These are phyloP conservation scores for Phanerodontia chrysosporium DNA, from an alignment of 768 basidiomycete species.

Conservation along the genomic window DNA sequence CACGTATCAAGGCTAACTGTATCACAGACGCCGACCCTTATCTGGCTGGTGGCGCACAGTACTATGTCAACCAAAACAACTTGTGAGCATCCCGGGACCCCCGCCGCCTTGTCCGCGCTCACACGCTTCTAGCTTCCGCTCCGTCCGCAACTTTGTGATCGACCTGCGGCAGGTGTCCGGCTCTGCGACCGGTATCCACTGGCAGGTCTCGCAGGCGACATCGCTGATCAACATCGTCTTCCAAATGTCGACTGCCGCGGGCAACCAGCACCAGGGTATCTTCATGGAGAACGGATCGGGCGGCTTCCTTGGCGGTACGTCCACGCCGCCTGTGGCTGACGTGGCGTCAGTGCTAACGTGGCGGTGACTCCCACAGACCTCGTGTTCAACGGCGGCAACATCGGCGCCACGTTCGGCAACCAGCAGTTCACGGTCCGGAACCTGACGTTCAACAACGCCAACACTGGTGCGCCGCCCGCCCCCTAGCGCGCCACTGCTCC, in stretches of 20 bases:
- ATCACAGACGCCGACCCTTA: conserved; percentile 22
- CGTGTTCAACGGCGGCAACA: conserved; percentile 42
- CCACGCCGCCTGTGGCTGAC: neutral
- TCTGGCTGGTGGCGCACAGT: conserved; percentile 56
- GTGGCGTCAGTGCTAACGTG: neutral
- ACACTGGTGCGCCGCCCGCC: conserved; percentile 30
- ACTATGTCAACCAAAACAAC: conserved; percentile 56
- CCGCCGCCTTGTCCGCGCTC: neutral
- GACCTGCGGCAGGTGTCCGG: conserved; percentile 49
- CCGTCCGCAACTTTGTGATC: conserved; percentile 71
- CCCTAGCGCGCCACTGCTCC: no score
- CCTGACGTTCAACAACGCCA: conserved; percentile 47
- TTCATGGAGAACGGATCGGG: conserved; percentile 75
- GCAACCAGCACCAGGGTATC: conserved; percentile 71
- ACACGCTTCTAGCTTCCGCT: conserved; percentile 41
- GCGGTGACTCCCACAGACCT: conserved; percentile 30
- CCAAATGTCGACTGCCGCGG: conserved; percentile 58
- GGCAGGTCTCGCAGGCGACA: conserved; percentile 80
- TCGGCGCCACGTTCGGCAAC: conserved; percentile 51
- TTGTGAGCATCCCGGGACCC: conserved; percentile 29
- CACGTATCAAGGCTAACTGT: neutral
- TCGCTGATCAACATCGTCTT: conserved; percentile 70
- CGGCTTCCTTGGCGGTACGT: conserved; percentile 53
- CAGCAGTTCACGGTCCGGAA: conserved; percentile 78
- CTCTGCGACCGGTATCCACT: conserved; percentile 66